Evolutionary conservation across 2,329 filamentous ascomycete genomes (phyloP).

Genomic region (Talaromyces verruculosus): DNA sequence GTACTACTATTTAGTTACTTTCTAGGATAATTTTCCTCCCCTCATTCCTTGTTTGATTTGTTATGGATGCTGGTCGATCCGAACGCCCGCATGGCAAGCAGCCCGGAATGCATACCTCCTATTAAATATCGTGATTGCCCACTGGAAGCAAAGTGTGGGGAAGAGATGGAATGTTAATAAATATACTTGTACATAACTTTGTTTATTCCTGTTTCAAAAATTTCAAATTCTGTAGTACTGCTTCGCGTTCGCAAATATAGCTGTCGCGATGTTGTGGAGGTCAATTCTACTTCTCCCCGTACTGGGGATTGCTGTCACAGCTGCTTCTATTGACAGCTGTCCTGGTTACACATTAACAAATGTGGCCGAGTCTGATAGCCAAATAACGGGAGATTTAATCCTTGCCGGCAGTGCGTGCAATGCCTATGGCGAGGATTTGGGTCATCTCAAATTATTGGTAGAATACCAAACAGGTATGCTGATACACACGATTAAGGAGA

Average conservation of each 20-base stretch:
- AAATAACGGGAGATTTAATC: constrained; percentile 58
- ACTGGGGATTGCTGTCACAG: not conserved
- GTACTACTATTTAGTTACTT: not conserved
- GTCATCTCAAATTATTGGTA: constrained; percentile 57
- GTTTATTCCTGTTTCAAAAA: not conserved
- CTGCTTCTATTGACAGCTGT: constrained; percentile 26
- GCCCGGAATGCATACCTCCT: constrained; percentile 3
- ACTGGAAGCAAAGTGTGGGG: not conserved
- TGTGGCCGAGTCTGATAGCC: constrained; percentile 40
- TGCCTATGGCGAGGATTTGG: constrained; percentile 58
- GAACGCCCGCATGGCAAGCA: not conserved
- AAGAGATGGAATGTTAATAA: not conserved
- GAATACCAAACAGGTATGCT: constrained; percentile 53
- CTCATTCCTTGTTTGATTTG: constrained; percentile 16
- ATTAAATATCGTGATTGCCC: not conserved
- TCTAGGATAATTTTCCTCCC: not conserved
- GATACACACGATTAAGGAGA: too few species aligned
- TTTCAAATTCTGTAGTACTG: not conserved
- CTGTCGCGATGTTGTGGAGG: constrained; percentile 8
- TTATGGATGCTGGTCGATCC: not conserved
- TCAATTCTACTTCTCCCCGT: not conserved
- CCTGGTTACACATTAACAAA: constrained; percentile 44
- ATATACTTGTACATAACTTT: not conserved
- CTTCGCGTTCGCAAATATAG: not conserved
- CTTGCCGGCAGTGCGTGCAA: constrained; percentile 68